phyloP scores from a whole-genome alignment of 495 filamentous ascomycete species.

The Thozetella sp. region DNA sequence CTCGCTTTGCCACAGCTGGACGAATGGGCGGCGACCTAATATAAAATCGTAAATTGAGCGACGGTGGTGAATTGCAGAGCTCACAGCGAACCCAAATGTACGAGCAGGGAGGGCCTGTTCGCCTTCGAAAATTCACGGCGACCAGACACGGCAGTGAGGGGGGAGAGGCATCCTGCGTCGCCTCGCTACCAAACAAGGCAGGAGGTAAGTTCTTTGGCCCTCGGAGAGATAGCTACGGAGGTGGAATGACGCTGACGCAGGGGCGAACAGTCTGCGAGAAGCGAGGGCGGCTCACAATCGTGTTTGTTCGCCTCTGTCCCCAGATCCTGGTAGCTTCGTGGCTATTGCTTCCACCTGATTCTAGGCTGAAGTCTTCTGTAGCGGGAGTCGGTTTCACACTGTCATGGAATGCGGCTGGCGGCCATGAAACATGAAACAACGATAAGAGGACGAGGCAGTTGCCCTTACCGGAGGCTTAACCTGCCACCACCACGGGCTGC shows the following conservation, averaged over 20 bases:
- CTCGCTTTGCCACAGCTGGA: constrained; percentile 7
- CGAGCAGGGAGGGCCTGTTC: too few relatives aligned
- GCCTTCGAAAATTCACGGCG: too few relatives aligned
- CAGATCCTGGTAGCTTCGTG: constrained; percentile 22
- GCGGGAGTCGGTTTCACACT: constrained; percentile 16
- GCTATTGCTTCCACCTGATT: constrained; percentile 15
- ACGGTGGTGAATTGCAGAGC: too few relatives aligned
- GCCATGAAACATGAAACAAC: constrained; percentile 21
- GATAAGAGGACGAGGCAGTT: neutral
- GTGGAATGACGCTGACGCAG: neutral
- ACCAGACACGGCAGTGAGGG: too few relatives aligned
- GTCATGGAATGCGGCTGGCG: neutral
- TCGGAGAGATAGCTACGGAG: too few relatives aligned
- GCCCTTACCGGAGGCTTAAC: neutral
- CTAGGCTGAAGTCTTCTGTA: constrained; percentile 20
- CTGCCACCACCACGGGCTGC: neutral
- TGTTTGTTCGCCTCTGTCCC: constrained; percentile 9
- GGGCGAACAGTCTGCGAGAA: neutral
- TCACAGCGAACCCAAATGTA: too few relatives aligned
- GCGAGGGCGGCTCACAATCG: constrained; percentile 11
- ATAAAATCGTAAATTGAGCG: constrained; percentile 19
- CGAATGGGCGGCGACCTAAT: constrained; percentile 15
- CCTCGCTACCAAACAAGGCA: neutral
- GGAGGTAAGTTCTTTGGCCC: neutral
- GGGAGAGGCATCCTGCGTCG: neutral